Base-by-base conservation (phyloP, 2,329 filamentous ascomycete species). In the Pseudogymnoascus sp. region DNA sequence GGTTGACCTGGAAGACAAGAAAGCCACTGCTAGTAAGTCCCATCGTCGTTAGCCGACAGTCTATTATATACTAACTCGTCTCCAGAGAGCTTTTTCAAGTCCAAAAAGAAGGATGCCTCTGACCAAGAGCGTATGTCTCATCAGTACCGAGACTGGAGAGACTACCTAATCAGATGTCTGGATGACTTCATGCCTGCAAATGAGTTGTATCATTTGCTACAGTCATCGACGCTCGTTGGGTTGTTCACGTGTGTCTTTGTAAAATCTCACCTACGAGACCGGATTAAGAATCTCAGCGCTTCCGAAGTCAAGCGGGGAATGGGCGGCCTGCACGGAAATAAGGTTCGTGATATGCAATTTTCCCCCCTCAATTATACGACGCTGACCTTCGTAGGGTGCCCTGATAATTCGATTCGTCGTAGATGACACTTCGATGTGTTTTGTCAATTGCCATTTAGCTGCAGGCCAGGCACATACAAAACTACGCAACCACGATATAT, bases 1-100 rank as follows among this genome's bases (percentile, higher is more conserved):
- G n/a, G 94, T 99, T 3, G 94, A 99, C 70, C 79, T 99, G 6
- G 94, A 99, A 73, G 90, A 99, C 75, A 97, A 97, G 77, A 95
- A 92, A 67, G 89, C 95, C 58, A 97, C 93, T 20, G 94, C 94
- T n/a, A 97, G 85, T 85, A 74, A 70, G 81, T 79, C 62, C 59
- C 12, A 34, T 34, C 47, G 30, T 14, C 28, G 16, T 12, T 18
- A n/a, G 25, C 38, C 59, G 7, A 32, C 16, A 16, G 22, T 57
- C 50, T 2, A 7, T 9, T 12, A 28, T 39, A 54, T 39, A 58
- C 71, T 78, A 68, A 78, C 61, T 25, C 1, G 4, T 28, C 20
- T 16, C 8, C 68, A 85, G 82, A 94, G 75, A 91, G 90, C 61
- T 86, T 97, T 67, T 87, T 97, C 71, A 94, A 92, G 70, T 90